Evolutionary conservation across 2,329 filamentous ascomycete genomes (phyloP).

Genomic region (Cladosporium sp.): DNA sequence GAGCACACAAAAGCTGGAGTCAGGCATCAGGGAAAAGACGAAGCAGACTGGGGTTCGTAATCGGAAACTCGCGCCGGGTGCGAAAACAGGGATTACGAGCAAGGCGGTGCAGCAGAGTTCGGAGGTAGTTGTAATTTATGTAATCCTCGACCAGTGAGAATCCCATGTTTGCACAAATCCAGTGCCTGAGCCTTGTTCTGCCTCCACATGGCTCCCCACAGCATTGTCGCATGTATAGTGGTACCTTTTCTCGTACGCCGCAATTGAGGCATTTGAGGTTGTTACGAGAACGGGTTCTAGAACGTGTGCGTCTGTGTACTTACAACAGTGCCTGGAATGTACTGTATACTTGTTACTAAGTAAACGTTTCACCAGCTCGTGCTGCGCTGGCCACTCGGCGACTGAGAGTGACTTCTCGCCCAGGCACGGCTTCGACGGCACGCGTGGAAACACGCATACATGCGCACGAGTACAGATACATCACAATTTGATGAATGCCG

Average conservation of each 20-base stretch:
- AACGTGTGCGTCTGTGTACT: not conserved
- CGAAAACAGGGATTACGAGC: not conserved
- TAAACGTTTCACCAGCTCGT: slow-evolving; percentile 5
- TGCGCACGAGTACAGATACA: not conserved
- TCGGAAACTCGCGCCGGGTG: not conserved
- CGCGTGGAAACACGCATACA: not conserved
- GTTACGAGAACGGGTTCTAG: not conserved
- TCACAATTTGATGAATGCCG: not conserved
- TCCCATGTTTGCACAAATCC: not conserved
- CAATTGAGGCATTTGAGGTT: not conserved
- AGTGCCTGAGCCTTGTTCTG: not conserved
- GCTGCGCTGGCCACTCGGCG: not conserved
- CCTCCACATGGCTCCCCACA: slow-evolving; percentile 1
- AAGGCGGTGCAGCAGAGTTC: not conserved
- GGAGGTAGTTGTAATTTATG: not conserved
- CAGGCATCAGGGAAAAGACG: not conserved
- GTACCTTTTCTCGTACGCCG: not conserved
- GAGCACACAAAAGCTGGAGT: not conserved
- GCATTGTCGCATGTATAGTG: not conserved
- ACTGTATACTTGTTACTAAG: slow-evolving; percentile 10
- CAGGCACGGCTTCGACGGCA: not conserved
- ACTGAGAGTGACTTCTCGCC: not conserved
- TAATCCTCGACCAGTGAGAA: slow-evolving; percentile 4
- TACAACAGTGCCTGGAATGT: not conserved
- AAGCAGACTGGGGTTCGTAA: not conserved